phyloP scores from a whole-genome alignment of 129 eudicot species.

The Escallonia rubra region DNA sequence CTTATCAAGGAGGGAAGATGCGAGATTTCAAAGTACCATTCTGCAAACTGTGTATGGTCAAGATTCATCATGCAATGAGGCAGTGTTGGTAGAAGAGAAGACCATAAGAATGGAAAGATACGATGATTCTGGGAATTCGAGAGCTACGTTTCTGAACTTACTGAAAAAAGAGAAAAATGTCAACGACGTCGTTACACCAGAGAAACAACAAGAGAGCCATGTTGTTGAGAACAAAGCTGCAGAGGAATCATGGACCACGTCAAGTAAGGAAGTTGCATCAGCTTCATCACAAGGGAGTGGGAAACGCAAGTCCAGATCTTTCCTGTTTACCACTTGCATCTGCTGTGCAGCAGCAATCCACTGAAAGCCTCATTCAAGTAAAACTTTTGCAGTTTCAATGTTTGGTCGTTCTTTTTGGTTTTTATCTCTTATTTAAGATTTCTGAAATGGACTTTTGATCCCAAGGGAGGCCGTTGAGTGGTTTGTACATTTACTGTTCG shows the following conservation, averaged over 20 bases:
- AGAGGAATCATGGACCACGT: conserved; percentile 1
- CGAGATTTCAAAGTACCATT: conserved; percentile 13
- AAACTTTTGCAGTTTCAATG: conserved; percentile 1
- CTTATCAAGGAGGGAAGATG: conserved; percentile 18
- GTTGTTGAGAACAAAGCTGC: neutral
- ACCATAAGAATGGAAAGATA: conserved; percentile 43
- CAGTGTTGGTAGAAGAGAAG: conserved; percentile 34
- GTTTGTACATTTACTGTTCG: conserved; percentile 5
- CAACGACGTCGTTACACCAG: neutral
- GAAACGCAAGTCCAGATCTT: conserved; percentile 28
- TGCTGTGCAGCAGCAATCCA: conserved; percentile 31
- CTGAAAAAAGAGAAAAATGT: conserved; percentile 15
- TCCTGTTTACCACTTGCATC: conserved; percentile 34
- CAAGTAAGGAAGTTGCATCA: conserved; percentile 5
- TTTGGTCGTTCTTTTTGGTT: conserved; percentile 3
- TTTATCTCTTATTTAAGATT: conserved; percentile 1
- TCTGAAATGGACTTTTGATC: conserved; percentile 1
- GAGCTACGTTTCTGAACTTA: conserved; percentile 18
- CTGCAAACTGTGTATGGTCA: conserved; percentile 8
- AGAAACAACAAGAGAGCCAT: conserved; percentile 5
- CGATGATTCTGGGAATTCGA: conserved; percentile 23
- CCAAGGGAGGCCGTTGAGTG: neutral
- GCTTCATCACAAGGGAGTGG: conserved; percentile 22
- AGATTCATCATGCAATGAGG: conserved; percentile 10
- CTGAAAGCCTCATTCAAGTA: neutral